These are phyloP conservation scores for Flagelloscypha sp. DNA, from an alignment of 768 basidiomycete genomes.

Conservation along the genomic window DNA sequence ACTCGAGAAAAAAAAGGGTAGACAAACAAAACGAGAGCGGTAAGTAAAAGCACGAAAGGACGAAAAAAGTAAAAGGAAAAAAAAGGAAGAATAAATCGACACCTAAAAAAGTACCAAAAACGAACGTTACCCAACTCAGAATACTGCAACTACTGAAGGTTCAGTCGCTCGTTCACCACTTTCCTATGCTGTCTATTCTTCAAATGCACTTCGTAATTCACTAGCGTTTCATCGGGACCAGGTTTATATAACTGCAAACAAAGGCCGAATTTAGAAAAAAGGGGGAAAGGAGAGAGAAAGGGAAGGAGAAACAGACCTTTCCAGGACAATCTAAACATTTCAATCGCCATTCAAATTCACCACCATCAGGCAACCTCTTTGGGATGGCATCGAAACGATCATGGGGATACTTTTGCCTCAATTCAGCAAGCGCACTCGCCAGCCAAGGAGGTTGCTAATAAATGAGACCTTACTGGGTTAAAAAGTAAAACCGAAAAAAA, in stretches of 20 bases:
- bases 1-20: too few relatives aligned
- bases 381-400: slow-evolving; percentile 78
- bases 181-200: slow-evolving; percentile 76
- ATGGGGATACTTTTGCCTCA: slow-evolving; percentile 68
- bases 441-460: slow-evolving; percentile 69
- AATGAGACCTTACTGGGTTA: slow-evolving; percentile 11
- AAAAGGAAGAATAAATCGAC: too few relatives aligned
- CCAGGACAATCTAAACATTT: slow-evolving; percentile 91
- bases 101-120: too few relatives aligned
- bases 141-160: too few relatives aligned
- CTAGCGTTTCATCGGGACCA: slow-evolving; percentile 77
- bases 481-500: slow-evolving; percentile 2
- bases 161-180: slow-evolving; percentile 57
- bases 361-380: slow-evolving; percentile 45
- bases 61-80: too few relatives aligned
- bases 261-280: slow-evolving; percentile 9
- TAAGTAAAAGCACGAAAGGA: too few relatives aligned
- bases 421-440: slow-evolving; percentile 49
- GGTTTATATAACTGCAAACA: slow-evolving; percentile 77
- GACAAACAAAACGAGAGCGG: too few relatives aligned
- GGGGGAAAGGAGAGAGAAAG: neutral
- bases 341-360: slow-evolving; percentile 79
- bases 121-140: too few relatives aligned
- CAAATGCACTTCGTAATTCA: slow-evolving; percentile 90
- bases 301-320: slow-evolving; percentile 50